phyloP scores from a whole-genome alignment of 164 flowering plant genomes.

The Liquidambar formosana region DNA sequence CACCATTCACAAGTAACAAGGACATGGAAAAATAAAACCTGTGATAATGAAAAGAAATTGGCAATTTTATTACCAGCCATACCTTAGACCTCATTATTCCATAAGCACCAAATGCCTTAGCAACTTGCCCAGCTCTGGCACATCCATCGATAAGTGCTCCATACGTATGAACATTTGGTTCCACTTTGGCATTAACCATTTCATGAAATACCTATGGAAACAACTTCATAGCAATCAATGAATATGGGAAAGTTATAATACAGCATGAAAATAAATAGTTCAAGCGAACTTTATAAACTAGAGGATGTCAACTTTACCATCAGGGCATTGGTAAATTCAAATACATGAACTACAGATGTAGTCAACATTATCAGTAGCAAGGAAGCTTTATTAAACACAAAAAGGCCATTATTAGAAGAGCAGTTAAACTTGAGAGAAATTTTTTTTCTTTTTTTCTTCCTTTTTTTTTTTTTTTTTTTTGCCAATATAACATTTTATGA shows the following conservation, averaged over 20 bases:
- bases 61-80: too few species aligned
- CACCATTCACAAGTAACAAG: slow-evolving; percentile 1
- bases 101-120: slow-evolving; percentile 97
- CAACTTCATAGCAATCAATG: slow-evolving; percentile 12
- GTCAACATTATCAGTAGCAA: not conserved
- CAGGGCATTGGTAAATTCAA: not conserved
- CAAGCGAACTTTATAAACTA: not conserved
- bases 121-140: slow-evolving; percentile 93
- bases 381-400: not conserved
- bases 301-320: not conserved
- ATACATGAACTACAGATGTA: not conserved
- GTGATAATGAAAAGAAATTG: too few species aligned
- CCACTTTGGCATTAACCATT: slow-evolving; percentile 89
- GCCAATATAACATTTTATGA: too few species aligned
- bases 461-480: too few species aligned
- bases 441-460: not conserved
- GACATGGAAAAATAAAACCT: too few species aligned
- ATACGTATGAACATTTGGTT: slow-evolving; percentile 90
- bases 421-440: not conserved
- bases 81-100: slow-evolving; percentile 97
- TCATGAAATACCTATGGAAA: slow-evolving; percentile 75
- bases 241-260: not conserved
- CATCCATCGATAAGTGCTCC: slow-evolving; percentile 98
- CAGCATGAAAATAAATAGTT: not conserved
- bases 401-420: not conserved